Base-by-base conservation (phyloP, 2,329 filamentous ascomycete species). In the Colletotrichum scovillei region DNA sequence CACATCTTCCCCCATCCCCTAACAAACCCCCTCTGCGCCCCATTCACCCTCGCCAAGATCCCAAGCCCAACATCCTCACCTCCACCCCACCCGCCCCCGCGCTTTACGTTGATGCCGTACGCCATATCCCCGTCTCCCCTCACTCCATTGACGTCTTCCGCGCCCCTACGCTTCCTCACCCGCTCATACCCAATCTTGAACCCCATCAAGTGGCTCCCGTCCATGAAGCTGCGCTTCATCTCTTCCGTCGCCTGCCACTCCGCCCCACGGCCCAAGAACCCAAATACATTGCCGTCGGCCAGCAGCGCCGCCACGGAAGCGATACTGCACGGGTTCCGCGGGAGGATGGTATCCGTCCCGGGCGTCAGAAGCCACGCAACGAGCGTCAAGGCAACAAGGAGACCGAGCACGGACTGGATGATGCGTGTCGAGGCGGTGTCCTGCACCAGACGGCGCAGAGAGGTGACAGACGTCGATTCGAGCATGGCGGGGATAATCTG, bases 291-390 rank as follows among this genome's bases (percentile, higher is more conserved):
- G 1, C 82, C 83, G 30, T 83, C 83, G 1, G 79, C 82, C 3
- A 84, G 77, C 28, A 84, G 76, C 1, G 81, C 81, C 0, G 81
- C 81, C 24, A 80, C 71, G n/a, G 80, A 81, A n/a, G 82, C 83
- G 63, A 84, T 82, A 30, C 78, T 81, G 3, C 79, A 80, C 9
- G 79, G 79, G 8, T 77, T 75, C 1, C 79, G 77, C 19, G 83
- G 81, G 14, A 83, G 76, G 12, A 75, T 55, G 11, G 38, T 56
- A 24, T 74, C 75, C 19, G 77, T 72, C 7, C 76, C 76, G 3
- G 76, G 78, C 8, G 78, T 77, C 2, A 77, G 76, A 2, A 78
- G 65, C 82, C 82, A 84, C 0, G 80, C 75, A 7, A 77, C 35
- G 1, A 80, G 58, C 16, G 78, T 76, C 2, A 80, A 67, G 3